Evolutionary conservation across 371 early-diverging fungal species (phyloP), one percentile per base, ranked within the genome.

Genomic region (Circinella umbellata): DNA sequence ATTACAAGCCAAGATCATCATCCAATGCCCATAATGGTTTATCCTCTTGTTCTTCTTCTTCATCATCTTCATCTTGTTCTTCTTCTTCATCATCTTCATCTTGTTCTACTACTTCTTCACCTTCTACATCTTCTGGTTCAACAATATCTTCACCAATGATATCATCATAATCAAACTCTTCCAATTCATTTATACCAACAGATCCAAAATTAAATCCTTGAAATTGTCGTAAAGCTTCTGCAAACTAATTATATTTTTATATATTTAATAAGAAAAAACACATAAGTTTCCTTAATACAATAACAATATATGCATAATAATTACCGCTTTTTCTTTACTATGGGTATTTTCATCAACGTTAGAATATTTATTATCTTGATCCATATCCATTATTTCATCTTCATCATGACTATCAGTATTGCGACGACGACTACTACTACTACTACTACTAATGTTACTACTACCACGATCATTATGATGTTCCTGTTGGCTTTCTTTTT

Each of bases 181-280:
- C 57, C 34, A 57, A 57, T 34, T 18, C 34, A 3, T 18, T n/a
- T 1, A 57, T 5, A 34, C 27, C 34, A 11, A 57, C 27, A 5
- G 57, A 57, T 18, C 57, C 57, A 57, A 57, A 57, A 57, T 34
- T 34, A 14, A 57, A 57, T 10, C 57, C 57, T 57, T 57, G 57
- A 4, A 57, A 27, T 57, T 57, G 27, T 57, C 57, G 20, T 34
- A 57, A 34, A 34, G 57, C 34, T 57, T 57, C 34, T 11, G 57
- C 57, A 57, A 57, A 57, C 57, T 57, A 57, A 8, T 6, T 15
- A 53, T n/a, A 53, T 13, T 13, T 13, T 13, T 15, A 53, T 13
- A 53, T n/a, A 18, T 53, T 53, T 3, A 53, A 6, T 53, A 57
- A 57, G n/a, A 57, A 5, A 27, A 34, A 57, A 6, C 27, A 10